Evolutionary conservation across 192 early-diverging fungal genomes (phyloP).

Genomic region (Backusella morwellensis): DNA sequence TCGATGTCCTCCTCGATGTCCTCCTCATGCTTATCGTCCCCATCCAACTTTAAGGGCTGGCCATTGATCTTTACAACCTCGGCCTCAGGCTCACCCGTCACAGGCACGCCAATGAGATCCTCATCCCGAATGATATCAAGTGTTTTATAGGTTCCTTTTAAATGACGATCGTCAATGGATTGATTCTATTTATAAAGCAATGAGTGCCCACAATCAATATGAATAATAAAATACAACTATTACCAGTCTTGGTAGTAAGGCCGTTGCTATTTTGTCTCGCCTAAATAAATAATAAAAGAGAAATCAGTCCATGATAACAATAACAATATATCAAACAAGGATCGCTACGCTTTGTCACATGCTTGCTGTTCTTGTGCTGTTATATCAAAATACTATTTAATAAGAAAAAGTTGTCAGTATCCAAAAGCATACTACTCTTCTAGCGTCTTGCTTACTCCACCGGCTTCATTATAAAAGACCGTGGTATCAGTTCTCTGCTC

Average conservation of each 20-base stretch:
- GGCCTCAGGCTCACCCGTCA: neutral
- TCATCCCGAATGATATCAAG: neutral
- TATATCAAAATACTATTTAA: neutral
- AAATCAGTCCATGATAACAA: neutral
- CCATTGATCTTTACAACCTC: neutral
- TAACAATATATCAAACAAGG: neutral
- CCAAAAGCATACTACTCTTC: neutral
- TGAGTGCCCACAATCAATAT: neutral
- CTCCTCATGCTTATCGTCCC: neutral
- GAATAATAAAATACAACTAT: neutral
- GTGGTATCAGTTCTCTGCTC: neutral
- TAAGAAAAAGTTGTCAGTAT: neutral
- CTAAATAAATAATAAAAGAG: neutral
- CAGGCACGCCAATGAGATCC: neutral
- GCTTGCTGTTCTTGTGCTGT: neutral
- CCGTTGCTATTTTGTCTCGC: neutral
- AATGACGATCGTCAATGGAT: neutral
- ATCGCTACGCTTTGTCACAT: neutral
- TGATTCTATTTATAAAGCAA: neutral
- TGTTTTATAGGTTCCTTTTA: neutral
- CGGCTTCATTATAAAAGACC: neutral
- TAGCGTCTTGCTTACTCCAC: neutral
- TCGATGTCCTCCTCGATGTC: neutral
- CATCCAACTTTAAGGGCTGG: neutral
- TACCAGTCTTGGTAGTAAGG: neutral